A percentile compares a stretch with the other conserved stretches of the same genome.
These are phyloP conservation scores for Cladosporium halotolerans DNA, from an alignment of 2,329 filamentous ascomycete genomes.

Conservation along the genomic window DNA sequence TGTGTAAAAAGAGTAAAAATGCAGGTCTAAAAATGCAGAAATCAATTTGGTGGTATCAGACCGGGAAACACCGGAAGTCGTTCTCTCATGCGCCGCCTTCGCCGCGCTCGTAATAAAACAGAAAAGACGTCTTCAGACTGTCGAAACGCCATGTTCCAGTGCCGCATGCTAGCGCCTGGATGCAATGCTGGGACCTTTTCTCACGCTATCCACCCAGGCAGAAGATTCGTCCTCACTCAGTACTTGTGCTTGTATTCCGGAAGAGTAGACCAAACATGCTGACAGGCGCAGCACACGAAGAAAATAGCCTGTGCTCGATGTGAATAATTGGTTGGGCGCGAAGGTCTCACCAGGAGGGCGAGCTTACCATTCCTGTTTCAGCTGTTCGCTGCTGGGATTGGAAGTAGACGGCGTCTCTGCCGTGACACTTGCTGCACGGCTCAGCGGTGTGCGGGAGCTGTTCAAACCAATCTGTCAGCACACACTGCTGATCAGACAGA, in stretches of 20 bases:
- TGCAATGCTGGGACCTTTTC: background rate
- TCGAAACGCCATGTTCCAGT: background rate
- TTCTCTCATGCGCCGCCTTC: constrained; percentile 6
- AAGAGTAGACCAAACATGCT: constrained; percentile 64
- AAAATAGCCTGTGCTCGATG: constrained; percentile 39
- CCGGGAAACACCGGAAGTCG: background rate
- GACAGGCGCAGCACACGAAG: constrained; percentile 83
- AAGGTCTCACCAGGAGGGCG: background rate
- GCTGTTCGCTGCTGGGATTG: constrained; percentile 96
- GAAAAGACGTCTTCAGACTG: background rate
- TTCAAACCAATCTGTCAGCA: constrained; percentile 30
- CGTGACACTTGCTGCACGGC: constrained; percentile 77
- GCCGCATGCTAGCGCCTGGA: background rate
- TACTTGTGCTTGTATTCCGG: constrained; percentile 15
- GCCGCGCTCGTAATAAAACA: constrained; percentile 2
- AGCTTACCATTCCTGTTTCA: constrained; percentile 92
- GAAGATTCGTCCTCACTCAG: background rate
- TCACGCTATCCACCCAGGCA: background rate
- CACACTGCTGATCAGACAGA: constrained; percentile 29
- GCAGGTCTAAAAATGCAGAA: background rate
- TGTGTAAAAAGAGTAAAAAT: too few relatives aligned
- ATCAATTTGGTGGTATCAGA: background rate
- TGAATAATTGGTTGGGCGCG: constrained; percentile 2
- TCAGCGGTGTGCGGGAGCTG: constrained; percentile 79
- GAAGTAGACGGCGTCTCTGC: constrained; percentile 94